Evolutionary conservation across 345 rosid species (phyloP).

Genomic region (Syzygium oleosum): DNA sequence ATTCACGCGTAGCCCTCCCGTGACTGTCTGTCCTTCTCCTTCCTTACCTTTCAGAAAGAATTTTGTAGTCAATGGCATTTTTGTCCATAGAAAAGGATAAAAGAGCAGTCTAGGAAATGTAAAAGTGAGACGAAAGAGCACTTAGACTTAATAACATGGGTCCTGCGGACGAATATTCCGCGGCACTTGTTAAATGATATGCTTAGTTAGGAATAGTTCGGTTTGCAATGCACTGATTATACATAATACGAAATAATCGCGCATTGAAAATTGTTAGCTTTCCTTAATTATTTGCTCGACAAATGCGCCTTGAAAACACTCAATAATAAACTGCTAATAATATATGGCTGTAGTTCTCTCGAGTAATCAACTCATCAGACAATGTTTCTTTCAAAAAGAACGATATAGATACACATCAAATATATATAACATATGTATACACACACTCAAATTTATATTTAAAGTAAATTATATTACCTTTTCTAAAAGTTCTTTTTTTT

Average conservation of each 20-base stretch:
- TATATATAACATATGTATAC: no score
- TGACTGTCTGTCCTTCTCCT: not conserved
- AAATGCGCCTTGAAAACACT: not conserved
- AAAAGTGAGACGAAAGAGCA: not conserved
- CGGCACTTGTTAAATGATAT: not conserved
- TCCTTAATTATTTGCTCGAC: not conserved
- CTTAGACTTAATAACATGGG: no score
- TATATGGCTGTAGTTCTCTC: not conserved
- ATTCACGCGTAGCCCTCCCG: not conserved
- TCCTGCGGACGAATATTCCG: not conserved
- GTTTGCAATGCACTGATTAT: not conserved
- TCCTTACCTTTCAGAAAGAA: no score
- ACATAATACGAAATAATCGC: not conserved
- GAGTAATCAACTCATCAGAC: not conserved
- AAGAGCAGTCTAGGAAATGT: not conserved
- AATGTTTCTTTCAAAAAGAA: not conserved
- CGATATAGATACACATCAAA: not conserved
- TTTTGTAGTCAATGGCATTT: not conserved
- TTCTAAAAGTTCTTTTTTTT: no score
- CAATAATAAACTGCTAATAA: not conserved
- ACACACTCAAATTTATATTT: no score
- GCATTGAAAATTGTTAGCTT: not conserved
- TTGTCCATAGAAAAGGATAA: not conserved
- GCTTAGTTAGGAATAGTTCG: not conserved
- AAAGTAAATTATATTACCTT: not conserved